Conservation (phyloP, 768 basidiomycete species). For the Mycena venus region DNA sequence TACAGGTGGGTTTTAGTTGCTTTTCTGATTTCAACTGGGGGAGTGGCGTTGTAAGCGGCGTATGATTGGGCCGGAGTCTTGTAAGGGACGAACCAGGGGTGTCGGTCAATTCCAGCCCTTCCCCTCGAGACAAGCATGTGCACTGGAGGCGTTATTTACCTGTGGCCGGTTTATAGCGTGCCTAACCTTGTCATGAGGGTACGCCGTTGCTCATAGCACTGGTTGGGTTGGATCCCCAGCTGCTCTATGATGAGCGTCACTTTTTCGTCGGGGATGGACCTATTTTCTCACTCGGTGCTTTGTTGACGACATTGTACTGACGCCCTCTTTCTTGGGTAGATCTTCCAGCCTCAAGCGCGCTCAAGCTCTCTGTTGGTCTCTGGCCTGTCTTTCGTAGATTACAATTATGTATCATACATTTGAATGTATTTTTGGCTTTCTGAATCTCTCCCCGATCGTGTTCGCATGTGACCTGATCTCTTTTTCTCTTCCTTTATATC, state of each 20-base stretch:
- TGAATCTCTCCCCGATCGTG: no score
- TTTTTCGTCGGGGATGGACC: background rate
- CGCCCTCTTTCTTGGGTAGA: background rate
- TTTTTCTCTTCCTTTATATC: no score
- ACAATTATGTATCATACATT: no score
- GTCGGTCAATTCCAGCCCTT: background rate
- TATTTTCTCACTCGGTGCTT: background rate
- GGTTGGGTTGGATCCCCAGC: background rate
- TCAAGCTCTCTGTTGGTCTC: no score
- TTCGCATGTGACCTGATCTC: no score
- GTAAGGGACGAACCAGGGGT: background rate
- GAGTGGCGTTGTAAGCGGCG: background rate
- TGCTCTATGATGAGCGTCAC: background rate
- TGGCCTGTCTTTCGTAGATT: no score
- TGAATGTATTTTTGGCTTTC: no score
- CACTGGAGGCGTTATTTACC: background rate
- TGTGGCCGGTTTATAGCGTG: background rate
- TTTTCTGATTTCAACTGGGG: background rate
- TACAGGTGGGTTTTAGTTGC: background rate
- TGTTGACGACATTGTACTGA: slow-evolving; percentile 4
- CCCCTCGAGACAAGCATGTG: background rate
- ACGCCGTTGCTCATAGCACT: background rate
- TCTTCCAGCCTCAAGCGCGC: background rate
- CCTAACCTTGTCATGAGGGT: background rate
- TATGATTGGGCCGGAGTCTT: background rate